These are phyloP conservation scores for Papilionanthe hybrid DNA, from an alignment of 116 monocot species.

Conservation along the genomic window DNA sequence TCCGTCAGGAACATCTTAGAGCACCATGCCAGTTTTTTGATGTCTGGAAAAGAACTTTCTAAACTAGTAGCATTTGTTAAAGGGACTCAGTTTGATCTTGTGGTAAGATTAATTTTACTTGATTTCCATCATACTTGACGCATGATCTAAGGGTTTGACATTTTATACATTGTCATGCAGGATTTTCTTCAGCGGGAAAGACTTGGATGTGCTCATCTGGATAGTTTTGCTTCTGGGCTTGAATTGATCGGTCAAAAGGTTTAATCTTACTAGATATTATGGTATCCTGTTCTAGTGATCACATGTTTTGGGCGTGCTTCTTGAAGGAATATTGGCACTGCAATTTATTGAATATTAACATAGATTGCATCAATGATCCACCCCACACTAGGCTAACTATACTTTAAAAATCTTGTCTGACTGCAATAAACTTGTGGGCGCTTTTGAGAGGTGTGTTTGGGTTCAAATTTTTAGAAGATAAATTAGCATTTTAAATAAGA, in stretches of 20 bases:
- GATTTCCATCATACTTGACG: background rate
- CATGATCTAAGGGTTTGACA: conserved; percentile 5
- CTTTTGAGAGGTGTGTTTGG: too few relatives aligned
- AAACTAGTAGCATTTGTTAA: conserved; percentile 99
- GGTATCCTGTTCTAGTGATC: background rate
- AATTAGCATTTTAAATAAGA: too few relatives aligned
- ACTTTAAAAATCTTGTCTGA: background rate
- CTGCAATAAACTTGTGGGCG: background rate
- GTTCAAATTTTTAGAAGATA: too few relatives aligned
- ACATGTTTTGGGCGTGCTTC: background rate
- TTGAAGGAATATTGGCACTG: background rate
- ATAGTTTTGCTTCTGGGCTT: conserved; percentile 97
- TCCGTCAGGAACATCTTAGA: conserved; percentile 98
- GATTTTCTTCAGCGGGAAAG: conserved; percentile 97
- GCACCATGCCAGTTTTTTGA: conserved; percentile 89
- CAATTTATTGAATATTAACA: background rate
- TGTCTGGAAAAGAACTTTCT: conserved; percentile 99
- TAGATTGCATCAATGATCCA: background rate
- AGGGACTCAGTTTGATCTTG: conserved; percentile 99
- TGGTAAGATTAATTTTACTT: conserved; percentile 48
- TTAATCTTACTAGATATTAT: conserved; percentile 10
- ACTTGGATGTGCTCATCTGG: conserved; percentile 81
- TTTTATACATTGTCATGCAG: conserved; percentile 29
- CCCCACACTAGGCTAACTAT: background rate
- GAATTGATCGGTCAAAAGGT: conserved; percentile 99